Conservation (phyloP, 2,329 filamentous ascomycete genomes). For the Plenodomus tracheiphilus region DNA sequence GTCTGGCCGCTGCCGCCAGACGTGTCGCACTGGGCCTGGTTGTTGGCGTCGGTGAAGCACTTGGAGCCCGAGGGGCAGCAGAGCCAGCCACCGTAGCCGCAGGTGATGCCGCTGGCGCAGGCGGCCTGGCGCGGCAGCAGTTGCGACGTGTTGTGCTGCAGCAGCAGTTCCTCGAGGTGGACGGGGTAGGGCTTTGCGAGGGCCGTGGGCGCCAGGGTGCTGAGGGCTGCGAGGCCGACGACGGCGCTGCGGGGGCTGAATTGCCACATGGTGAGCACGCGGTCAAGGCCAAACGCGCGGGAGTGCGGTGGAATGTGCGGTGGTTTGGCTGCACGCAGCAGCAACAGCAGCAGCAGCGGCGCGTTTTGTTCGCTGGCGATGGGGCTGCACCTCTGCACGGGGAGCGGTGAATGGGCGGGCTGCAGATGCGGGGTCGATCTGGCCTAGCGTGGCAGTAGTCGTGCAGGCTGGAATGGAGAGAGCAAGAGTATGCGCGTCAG, state of each 20-base stretch:
- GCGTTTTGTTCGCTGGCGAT: conserved; percentile 1
- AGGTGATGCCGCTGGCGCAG: conserved; percentile 21
- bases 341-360: neutral
- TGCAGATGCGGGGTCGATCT: conserved; percentile 17
- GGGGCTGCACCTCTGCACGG: no score
- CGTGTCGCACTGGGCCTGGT: conserved; percentile 40
- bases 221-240: conserved; percentile 44
- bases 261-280: conserved; percentile 28
- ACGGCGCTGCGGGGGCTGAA: no score
- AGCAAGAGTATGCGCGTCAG: conserved; percentile 12
- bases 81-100: conserved; percentile 40
- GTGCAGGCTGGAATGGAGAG: conserved; percentile 5
- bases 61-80: conserved; percentile 38
- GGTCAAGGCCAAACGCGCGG: conserved; percentile 7
- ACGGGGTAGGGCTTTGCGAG: conserved; percentile 44
- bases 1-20: conserved; percentile 12
- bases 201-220: conserved; percentile 57
- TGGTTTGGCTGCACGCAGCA: conserved; percentile 7
- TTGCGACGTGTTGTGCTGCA: conserved; percentile 37
- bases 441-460: conserved; percentile 14
- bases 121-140: conserved; percentile 25
- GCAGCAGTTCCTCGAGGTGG: conserved; percentile 28
- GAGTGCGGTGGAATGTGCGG: conserved; percentile 9
- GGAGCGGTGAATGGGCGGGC: conserved; percentile 20
- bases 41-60: conserved; percentile 40